Base-by-base conservation (phyloP, 1,284 basidiomycete genomes). In the Meripilus lineatus region DNA sequence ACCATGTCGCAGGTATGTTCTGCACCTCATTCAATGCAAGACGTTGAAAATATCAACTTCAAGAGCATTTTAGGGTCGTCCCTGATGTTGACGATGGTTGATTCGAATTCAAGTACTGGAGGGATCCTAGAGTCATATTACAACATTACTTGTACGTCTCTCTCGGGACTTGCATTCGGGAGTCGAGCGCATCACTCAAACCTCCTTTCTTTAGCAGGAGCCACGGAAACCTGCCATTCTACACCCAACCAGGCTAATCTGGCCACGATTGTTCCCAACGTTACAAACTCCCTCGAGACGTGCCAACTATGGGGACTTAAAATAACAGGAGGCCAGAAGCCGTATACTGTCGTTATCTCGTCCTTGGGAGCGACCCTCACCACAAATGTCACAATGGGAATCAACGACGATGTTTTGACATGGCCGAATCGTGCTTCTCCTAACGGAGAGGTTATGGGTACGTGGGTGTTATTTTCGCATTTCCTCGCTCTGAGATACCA, bases 361-460 rank as follows among this genome's bases (percentile, higher is more conserved):
- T 62, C 68, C 3, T 37, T 66, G 18, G 61, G 62, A 37, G 68
- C 72, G 1, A 60, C 67, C 3, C 60, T 72, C 17, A 49, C 58
- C 36, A 75, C 72, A 3, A 75, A 75, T 54, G 62, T 70, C 20
- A 70, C 72, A 0, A 52, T 74, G 50, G 61, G 58, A 1, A 41
- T 54, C 1, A 56, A 57, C 5, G 66, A 72, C 43, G 66, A 76
- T 49, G 57, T 58, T 1, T 71, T 70, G 48, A 72, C 70, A 4
- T 79, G 65, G 49, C 70, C 73, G 44, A 67, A 77, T 49, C 64
- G 72, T 23, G 74, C 70, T 2, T 59, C 66, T 43, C 69, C 75
- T 3, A 51, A 50, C 2, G 49, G 50, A 2, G 53, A 60, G 35
- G 49, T 78, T 18, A 51, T 77, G 30, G 73, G 75, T 76, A 51